phyloP scores from a whole-genome alignment of 495 filamentous ascomycete genomes.

The Annulohypoxylon maeteangense region DNA sequence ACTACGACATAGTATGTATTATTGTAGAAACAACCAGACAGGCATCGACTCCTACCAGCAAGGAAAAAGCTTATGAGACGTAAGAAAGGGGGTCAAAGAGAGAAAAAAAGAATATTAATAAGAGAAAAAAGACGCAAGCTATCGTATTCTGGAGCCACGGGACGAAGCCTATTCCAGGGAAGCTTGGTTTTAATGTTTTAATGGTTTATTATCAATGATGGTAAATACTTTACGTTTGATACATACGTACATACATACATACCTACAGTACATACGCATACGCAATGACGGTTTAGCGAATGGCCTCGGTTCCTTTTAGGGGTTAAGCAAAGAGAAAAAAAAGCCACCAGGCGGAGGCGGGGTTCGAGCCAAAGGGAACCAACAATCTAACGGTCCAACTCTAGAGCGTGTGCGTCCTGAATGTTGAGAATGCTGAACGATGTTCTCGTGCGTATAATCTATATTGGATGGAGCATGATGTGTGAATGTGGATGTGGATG shows the following conservation, averaged over 20 bases:
- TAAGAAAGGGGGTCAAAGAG: conserved; percentile 26
- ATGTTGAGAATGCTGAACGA: conserved; percentile 16
- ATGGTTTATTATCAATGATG: conserved; percentile 22
- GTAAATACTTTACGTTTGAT: not conserved
- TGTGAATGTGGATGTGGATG: not conserved
- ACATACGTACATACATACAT: not conserved
- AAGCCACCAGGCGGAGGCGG: conserved; percentile 20
- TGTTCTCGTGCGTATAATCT: conserved; percentile 25
- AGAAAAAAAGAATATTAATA: not conserved
- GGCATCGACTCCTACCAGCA: conserved; percentile 32
- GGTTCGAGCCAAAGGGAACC: conserved; percentile 15
- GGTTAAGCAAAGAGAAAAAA: conserved; percentile 25
- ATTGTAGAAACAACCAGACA: conserved; percentile 27
- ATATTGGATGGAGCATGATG: conserved; percentile 9
- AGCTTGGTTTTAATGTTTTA: not conserved
- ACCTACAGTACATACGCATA: not conserved
- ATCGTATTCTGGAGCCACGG: conserved; percentile 28
- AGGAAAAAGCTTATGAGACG: conserved; percentile 25
- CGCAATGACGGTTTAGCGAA: conserved; percentile 19
- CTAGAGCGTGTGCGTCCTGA: conserved; percentile 19
- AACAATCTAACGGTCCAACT: conserved; percentile 5
- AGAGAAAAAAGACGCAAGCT: conserved; percentile 31
- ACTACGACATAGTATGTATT: conserved; percentile 14
- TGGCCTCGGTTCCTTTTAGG: conserved; percentile 33
- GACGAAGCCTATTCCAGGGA: conserved; percentile 22